These are phyloP conservation scores for Cymbopogon flexuosus DNA, from an alignment of 202 grass and related monocot genomes.

Conservation along the genomic window DNA sequence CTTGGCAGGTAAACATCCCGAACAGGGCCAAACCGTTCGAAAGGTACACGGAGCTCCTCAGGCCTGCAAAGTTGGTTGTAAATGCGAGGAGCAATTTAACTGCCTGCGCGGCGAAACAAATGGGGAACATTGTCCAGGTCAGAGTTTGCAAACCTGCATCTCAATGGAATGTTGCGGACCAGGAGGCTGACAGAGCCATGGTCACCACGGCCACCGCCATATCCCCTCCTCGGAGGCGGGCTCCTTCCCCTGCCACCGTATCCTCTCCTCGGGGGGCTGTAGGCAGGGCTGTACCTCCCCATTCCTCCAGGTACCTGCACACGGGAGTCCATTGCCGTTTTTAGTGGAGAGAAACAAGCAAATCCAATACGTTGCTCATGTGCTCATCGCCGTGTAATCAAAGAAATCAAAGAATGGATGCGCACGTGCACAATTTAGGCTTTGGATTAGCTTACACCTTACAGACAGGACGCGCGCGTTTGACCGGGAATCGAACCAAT, in stretches of 20 bases:
- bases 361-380: background rate
- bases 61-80: constrained; percentile 35
- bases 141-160: constrained; percentile 45
- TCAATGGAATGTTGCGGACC: constrained; percentile 77
- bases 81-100: background rate
- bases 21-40: constrained; percentile 81
- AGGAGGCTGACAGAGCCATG: constrained; percentile 56
- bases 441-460: too few species aligned
- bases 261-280: constrained; percentile 50
- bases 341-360: background rate
- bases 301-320: constrained; percentile 32
- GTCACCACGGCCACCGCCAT: constrained; percentile 40
- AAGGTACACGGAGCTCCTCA: constrained; percentile 59
- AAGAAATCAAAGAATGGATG: too few species aligned
- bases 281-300: constrained; percentile 54
- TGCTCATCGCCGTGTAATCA: background rate
- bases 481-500: background rate
- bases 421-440: too few species aligned
- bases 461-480: background rate
- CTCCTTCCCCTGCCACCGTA: constrained; percentile 37
- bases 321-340: background rate
- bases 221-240: constrained; percentile 39
- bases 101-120: background rate
- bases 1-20: constrained; percentile 86
- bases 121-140: background rate